These are phyloP conservation scores for Hypoxylon sp. DNA, from an alignment of 2,329 filamentous ascomycete species.

Conservation along the genomic window DNA sequence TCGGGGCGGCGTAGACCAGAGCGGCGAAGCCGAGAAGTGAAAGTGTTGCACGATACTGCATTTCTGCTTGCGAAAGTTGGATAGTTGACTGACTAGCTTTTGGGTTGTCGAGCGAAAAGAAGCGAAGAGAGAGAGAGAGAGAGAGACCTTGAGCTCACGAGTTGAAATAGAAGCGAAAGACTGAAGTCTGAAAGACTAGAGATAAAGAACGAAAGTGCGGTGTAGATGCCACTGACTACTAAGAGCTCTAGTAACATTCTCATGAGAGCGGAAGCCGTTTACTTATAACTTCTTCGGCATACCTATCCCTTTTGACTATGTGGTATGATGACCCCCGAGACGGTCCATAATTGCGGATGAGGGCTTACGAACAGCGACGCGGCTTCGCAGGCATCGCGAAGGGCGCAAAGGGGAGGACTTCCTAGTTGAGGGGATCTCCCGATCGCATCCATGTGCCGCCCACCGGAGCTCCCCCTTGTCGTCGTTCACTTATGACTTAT, in stretches of 20 bases:
- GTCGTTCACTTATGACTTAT: neutral
- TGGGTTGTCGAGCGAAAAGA: neutral
- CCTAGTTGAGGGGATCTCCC: conserved; percentile 20
- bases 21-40: conserved; percentile 12
- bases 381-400: neutral
- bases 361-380: conserved; percentile 8
- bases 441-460: conserved; percentile 18
- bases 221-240: neutral
- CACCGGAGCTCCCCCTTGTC: conserved; percentile 16
- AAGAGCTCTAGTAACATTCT: conserved; percentile 2
- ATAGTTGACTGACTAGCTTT: neutral
- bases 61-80: conserved; percentile 4
- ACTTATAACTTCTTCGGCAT: conserved; percentile 20
- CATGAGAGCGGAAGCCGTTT: neutral
- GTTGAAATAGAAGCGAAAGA: neutral
- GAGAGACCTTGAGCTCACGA: neutral
- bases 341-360: conserved; percentile 5
- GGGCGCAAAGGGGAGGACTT: conserved; percentile 9
- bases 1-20: conserved; percentile 21
- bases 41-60: conserved; percentile 6
- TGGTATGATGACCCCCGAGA: conserved; percentile 22
- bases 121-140: too few species aligned
- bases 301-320: conserved; percentile 16
- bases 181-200: neutral
- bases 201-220: conserved; percentile 1